Base-by-base conservation (phyloP, 352 stramenopile species). In the Thraustochytrium striatum region DNA sequence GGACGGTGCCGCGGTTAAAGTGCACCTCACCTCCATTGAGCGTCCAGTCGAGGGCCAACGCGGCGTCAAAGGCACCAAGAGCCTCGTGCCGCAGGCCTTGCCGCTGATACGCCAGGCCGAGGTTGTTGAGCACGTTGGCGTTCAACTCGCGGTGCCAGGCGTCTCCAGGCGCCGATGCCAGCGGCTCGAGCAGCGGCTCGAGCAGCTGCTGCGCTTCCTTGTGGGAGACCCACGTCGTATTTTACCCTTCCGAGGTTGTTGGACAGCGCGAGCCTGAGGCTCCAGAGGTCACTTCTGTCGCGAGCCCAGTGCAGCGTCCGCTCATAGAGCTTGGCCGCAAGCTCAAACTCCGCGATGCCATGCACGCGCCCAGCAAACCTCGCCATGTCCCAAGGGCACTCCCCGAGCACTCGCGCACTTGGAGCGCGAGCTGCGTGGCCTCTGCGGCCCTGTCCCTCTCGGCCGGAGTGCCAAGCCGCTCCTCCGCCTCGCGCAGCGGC, bases 161-260 rank as follows among this genome's bases (percentile, higher is more conserved):
- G 13, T 38, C 36, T 19, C 13, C 41, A n/a, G 44, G 16, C 7
- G 7, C 59, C 19, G 21, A 35, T 0, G 3, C 30, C 9, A 53
- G 28, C 7, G 25, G 19, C 8, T 7, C n/a, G 13, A 3, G 3
- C 35, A 33, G 44, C 21, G 9, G 5, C 59, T 70, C 59, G 0
- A 70, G 28, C 9, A 47, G 21, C 5, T 7, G 16, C 59, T 33
- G 21, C 35, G 59, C 59, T 11, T 2, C 11, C 50, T 52, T 25
- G 3, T 52, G 36, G 21, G 50, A 19, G 13, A n/a, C 59, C 59
- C 9, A 70, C 35, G 30, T 70, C 59, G 11, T n/a, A 55, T 25
- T 38, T 1, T n/a, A 70, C 33, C 21, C 59, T 33, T 8, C 59
- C 59, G 3, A 57, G 41, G 30, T 70, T 70, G 41, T 70, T 70